Base-by-base conservation (phyloP, 352 stramenopile species). In the Blastocystis sp. region DNA sequence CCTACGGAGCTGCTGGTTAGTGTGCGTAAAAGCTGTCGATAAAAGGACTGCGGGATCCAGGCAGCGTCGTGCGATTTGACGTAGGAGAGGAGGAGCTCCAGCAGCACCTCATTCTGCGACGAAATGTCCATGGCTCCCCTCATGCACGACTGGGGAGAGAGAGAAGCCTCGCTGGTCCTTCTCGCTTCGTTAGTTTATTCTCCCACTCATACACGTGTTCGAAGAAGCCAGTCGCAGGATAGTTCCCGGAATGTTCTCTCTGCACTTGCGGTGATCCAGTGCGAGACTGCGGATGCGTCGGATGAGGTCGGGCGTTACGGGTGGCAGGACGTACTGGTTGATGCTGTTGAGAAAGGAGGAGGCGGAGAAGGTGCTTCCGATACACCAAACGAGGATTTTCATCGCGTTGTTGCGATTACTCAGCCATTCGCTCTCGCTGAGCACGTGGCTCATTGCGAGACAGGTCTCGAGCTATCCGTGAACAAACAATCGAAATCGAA, bases 351-450 rank as follows among this genome's bases (percentile, higher is more conserved):
- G 36, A n/a, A 59, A 78, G 48, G 44, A 24, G 27, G 67, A 56
- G 7, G 67, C 67, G 8, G 57, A 42, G n/a, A 57, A 78, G 24
- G 67, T 56, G 24, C 67, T 78, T 24, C 67, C 67, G n/a, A 78
- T 61, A 61, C 67, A 78, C 67, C 67, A 78, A 36, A 78, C 67
- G 9, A 78, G 46, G 44, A 78, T 59, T 36, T 61, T 57, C 38
- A 78, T 57, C 27, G 67, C 67, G 38, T 78, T 78, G 67, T 42
- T 78, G 14, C 57, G 56, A 40, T 78, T 78, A 40, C 67, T 61
- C 24, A 78, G 48, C 67, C 67, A 78, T 46, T 78, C 67, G 38
- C 67, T 78, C 38, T 78, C 67, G 38, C 34, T 51, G 1, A 78
- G 27, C 21, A 38, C 34, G n/a, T 42, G 42, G 29, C 27, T 61